Evolutionary conservation across 345 rosid species (phyloP), one percentile per base, ranked within the genome.

Genomic region (Melastoma malabathricum): DNA sequence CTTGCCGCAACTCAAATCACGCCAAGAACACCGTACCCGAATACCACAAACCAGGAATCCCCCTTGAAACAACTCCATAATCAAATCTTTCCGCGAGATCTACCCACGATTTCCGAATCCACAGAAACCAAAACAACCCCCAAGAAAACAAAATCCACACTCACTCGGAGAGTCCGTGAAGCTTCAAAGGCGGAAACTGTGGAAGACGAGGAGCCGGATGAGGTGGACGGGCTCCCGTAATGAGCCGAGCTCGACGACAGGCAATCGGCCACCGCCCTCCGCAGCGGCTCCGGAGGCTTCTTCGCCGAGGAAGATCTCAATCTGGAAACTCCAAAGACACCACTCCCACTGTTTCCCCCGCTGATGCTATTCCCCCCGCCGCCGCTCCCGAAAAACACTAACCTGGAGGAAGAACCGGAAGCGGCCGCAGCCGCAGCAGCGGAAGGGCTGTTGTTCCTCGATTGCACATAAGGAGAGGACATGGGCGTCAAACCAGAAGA

Each of bases 221-320:
- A 34, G 43, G 59, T 46, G 20, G 58, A 34, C 4, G 64, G 47
- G 47, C 62, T 72, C 13, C 80, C 84, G 45, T 73, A 79, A 67
- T 80, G 85, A 22, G 62, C 57, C 16, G 83, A 73, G 60, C 59
- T 56, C 46, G 77, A 72, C 47, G 86, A 70, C 39, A 89, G 75
- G 51, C 97, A 92, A 70, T 92, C 94, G 15, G 88, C 97, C 49
- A 92, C 80, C 17, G 95, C 94, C 10, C 95, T 80, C 18, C 94
- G 93, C 51, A 92, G 72, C 9, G 97, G 98, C 82, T 92, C 98
- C 20, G 98, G 98, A 15, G 84, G 97, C 69, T 87, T 88, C 72
- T 73, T 87, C 10, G 71, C 53, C 3, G 81, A 72, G 43, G 94
- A 81, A 65, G 95, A 92, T 88, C 97, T 87, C 66, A 84, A 74